Evolutionary conservation across 2,329 filamentous ascomycete genomes (phyloP).

Genomic region (Aureobasidium uvarum): DNA sequence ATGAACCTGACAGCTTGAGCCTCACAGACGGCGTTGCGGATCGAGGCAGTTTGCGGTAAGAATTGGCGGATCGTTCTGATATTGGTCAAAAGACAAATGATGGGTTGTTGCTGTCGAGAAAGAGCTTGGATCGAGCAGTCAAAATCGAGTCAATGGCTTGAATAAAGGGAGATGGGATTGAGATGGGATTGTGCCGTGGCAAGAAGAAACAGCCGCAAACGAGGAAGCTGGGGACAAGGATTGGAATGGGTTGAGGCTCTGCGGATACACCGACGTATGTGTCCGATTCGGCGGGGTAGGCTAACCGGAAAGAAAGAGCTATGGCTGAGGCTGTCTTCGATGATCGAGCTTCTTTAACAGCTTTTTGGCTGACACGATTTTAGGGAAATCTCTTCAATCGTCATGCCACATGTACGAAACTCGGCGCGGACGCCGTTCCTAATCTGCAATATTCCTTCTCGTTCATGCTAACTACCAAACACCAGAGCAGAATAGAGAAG

Average conservation of each 20-base stretch:
- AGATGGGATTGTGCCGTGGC: constrained; percentile 15
- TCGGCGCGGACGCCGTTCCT: background rate
- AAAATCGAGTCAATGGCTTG: constrained; percentile 8
- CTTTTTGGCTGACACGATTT: background rate
- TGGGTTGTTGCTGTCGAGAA: background rate
- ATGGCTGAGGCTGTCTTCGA: background rate
- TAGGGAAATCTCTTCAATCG: background rate
- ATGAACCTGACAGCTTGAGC: constrained; percentile 13
- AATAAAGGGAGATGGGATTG: background rate
- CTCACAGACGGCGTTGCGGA: constrained; percentile 1
- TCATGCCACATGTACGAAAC: background rate
- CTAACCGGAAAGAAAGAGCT: background rate
- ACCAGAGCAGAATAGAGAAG: background rate
- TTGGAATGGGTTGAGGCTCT: constrained; percentile 21
- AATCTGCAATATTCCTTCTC: background rate
- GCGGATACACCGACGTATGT: constrained; percentile 9
- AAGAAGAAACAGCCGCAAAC: constrained; percentile 18
- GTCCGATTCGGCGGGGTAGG: constrained; percentile 7
- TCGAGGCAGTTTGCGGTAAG: background rate
- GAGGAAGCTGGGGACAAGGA: constrained; percentile 21
- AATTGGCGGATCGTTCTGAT: background rate
- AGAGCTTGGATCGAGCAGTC: background rate
- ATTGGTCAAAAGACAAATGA: background rate
- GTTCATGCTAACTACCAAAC: background rate
- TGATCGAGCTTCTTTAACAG: background rate